Evolutionary conservation across 1,139 yeast genomes (phyloP), one percentile per base, ranked within the genome.

Genomic region (Lodderomyces elongisporus): DNA sequence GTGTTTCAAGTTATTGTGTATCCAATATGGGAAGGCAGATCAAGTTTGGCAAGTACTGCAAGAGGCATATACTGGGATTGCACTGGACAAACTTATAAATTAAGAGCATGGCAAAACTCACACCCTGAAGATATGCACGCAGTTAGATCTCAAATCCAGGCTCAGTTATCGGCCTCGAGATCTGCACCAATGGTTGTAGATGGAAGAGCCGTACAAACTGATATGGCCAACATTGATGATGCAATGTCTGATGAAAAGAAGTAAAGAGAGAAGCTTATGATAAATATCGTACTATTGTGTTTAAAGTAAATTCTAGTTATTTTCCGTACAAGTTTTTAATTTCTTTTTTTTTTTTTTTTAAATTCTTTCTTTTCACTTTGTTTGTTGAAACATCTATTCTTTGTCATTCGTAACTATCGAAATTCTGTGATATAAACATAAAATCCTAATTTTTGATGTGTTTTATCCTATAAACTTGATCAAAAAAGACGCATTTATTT

Each of bases 21-120:
- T 39, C 91, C 91, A 15, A 41, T 81, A 17, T 72, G 71, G 65
- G 85, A 82, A 55, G 87, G 91, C 27, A 62, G 88, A 43, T 57
- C 63, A 14, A 85, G 80, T 3, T 72, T 87, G 31, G 69, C 51
- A 48, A 68, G 74, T 22, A 76, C 89, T 1, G 48, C 69, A 16
- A 74, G 93, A 49, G 95, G 94, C 32, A 70, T 85, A 24, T 85
- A 79, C 57, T 85, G 95, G 95, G 95, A 85, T 52, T 45, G 72
- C 31, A 66, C 83, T 20, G 95, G 95, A 14, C 91, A 84, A 58
- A 59, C 79, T 2, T 56, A 74, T 55, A 85, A 84, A 56, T 63
- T 85, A 38, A 67, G 71, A 44, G 81, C 70, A 46, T 85, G 94
- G 89, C 94, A 85, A 55, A 52, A 66, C 17, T 56, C 60, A 3